Evolutionary conservation across 495 filamentous ascomycete genomes (phyloP).

Genomic region (Neurospora sp.): DNA sequence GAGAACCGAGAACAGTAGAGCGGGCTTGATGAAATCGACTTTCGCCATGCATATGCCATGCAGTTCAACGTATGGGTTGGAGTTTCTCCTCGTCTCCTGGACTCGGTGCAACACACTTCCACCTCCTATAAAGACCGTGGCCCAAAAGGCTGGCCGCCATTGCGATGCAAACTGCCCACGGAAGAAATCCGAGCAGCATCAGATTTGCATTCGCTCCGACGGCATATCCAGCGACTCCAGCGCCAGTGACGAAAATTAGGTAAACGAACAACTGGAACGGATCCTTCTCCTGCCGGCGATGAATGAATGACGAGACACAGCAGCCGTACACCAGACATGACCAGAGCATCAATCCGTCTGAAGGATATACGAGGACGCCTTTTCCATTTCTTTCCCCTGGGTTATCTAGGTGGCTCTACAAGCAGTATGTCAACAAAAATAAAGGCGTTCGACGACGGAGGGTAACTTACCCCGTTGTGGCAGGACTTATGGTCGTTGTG

Average conservation of each 20-base stretch:
- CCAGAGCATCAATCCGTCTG: slow-evolving; percentile 29
- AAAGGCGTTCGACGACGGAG: background rate
- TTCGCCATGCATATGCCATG: background rate
- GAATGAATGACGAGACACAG: slow-evolving; percentile 34
- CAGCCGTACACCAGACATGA: slow-evolving; percentile 37
- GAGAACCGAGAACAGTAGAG: background rate
- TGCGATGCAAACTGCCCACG: slow-evolving; percentile 31
- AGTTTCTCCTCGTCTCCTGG: background rate
- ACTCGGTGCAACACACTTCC: background rate
- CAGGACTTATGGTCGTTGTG: slow-evolving; percentile 5
- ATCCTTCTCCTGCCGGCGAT: slow-evolving; percentile 31
- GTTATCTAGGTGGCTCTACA: background rate
- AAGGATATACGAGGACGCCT: slow-evolving; percentile 20
- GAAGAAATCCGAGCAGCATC: slow-evolving; percentile 33
- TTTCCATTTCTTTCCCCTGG: background rate
- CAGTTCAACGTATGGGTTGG: background rate
- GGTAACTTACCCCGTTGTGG: slow-evolving; percentile 7
- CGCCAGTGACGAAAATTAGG: slow-evolving; percentile 20
- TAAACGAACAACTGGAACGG: slow-evolving; percentile 30
- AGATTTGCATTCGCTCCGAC: slow-evolving; percentile 24
- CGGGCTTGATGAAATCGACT: background rate
- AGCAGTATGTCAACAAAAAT: background rate
- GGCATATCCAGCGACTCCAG: slow-evolving; percentile 20
- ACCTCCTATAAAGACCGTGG: slow-evolving; percentile 8
- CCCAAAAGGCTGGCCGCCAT: slow-evolving; percentile 28